Base-by-base conservation (phyloP, 257 asterid species). In the Ligustrum vulgare region DNA sequence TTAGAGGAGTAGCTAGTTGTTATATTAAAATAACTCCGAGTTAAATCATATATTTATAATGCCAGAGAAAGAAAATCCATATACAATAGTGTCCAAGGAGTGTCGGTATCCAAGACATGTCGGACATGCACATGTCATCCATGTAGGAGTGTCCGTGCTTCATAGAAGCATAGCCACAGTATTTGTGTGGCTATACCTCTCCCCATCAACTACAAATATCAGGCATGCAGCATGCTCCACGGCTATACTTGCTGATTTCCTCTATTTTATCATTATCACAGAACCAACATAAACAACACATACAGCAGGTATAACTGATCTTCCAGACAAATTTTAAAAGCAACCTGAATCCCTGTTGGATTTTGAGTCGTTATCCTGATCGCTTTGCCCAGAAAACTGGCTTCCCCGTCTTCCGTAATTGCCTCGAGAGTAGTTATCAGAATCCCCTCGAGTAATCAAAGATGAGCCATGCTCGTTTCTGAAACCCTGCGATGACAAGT, bases 331-430 rank as follows among this genome's bases (percentile, higher is more conserved):
- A 74, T 72, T 56, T 72, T 47, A 73, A 74, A 64, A 51, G 39
- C 63, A 78, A 91, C 98, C 98, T 87, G 98, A 88, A 81, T 91
- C 98, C 56, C n/a, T 4, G 83, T 87, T 94, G 69, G 97, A 87
- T 77, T 86, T 96, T 25, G 91, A 82, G 79, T 90, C 98, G 72
- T 81, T 85, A 47, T 93, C 97, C 67, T 86, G 92, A 73, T 93
- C 96, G 83, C 87, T 85, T 58, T 89, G 87, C 15, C 78, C 87
- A 68, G 93, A 85, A 47, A 91, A 80, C 73, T 92, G 98, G 79
- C 78, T 85, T 39, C 87, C 97, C 97, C 98, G 89, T 83, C 93
- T 89, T 45, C 93, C 98, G 77, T 88, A 80, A 75, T 11, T 79
- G 74, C 87, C 82, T 65, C 91, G 87, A 72, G 89, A 71, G 72